These are phyloP conservation scores for Handroanthus guayacan DNA, from an alignment of 257 asterid genomes.

Conservation along the genomic window DNA sequence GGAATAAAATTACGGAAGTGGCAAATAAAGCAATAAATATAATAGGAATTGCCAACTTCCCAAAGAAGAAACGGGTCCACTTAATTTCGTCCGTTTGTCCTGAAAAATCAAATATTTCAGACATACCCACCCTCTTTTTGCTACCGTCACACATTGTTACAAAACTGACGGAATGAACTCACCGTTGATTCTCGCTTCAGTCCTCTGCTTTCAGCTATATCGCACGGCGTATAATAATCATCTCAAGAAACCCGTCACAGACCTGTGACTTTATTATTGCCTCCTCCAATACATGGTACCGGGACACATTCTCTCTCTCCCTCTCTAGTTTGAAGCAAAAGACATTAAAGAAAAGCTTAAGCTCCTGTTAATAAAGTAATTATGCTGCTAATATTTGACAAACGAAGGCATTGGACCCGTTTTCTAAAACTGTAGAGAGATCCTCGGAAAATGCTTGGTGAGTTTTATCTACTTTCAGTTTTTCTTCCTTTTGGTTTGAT, in stretches of 20 bases:
- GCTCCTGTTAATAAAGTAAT: constrained; percentile 26
- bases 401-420: constrained; percentile 1
- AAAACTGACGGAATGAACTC: neutral
- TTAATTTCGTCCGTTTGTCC: neutral
- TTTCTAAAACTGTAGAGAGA: neutral
- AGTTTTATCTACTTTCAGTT: neutral
- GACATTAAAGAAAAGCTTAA: constrained; percentile 33
- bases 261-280: neutral
- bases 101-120: constrained; percentile 14
- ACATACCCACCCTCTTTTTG: constrained; percentile 22
- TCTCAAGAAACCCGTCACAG: constrained; percentile 1
- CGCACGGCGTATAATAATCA: neutral
- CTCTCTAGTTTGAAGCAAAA: constrained; percentile 28
- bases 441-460: constrained; percentile 34
- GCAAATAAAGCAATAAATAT: neutral
- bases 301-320: constrained; percentile 36
- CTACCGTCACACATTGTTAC: constrained; percentile 21
- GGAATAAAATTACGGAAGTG: neutral
- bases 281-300: constrained; percentile 42
- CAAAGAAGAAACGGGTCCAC: constrained; percentile 37
- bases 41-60: constrained; percentile 2
- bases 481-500: neutral
- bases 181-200: constrained; percentile 7
- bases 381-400: constrained; percentile 32
- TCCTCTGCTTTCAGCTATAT: neutral